These are phyloP conservation scores for Aspergillus cejpii DNA, from an alignment of 2,329 filamentous ascomycete species.

Conservation along the genomic window DNA sequence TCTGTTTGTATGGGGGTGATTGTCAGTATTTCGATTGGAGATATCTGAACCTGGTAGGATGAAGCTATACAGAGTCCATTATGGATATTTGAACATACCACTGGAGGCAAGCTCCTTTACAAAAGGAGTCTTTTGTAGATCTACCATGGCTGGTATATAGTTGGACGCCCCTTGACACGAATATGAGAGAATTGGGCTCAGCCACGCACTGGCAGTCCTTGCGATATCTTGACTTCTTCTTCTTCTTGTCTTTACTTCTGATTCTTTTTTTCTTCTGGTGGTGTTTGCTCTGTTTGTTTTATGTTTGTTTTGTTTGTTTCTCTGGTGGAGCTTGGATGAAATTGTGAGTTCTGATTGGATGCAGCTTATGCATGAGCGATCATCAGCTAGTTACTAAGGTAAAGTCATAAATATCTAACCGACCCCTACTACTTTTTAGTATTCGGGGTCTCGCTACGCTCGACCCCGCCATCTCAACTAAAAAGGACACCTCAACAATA, in stretches of 20 bases:
- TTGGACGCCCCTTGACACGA: conserved; percentile 2
- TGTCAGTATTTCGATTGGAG: conserved; percentile 4
- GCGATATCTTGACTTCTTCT: background rate
- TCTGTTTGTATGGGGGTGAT: conserved; percentile 46
- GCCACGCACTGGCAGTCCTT: conserved; percentile 5
- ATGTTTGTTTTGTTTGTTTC: conserved; percentile 13
- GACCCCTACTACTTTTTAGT: no score
- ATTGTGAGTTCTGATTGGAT: background rate
- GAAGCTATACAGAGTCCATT: background rate
- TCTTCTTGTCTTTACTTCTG: no score
- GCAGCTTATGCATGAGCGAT: background rate
- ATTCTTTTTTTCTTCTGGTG: no score
- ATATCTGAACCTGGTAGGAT: background rate
- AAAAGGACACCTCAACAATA: no score
- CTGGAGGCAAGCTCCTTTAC: conserved; percentile 78
- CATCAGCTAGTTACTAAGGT: no score
- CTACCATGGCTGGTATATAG: conserved; percentile 23
- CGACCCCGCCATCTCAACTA: no score
- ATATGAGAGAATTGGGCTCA: background rate
- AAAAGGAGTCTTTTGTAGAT: conserved; percentile 56
- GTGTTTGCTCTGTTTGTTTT: background rate
- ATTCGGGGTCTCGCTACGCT: no score
- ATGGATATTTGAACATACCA: conserved; percentile 45
- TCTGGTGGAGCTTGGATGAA: background rate
- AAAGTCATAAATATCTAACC: no score